A percentile compares a stretch with the other conserved stretches of the same genome.
phyloP scores from a whole-genome alignment of 352 stramenopile species.

The Phytophthora meadii region DNA sequence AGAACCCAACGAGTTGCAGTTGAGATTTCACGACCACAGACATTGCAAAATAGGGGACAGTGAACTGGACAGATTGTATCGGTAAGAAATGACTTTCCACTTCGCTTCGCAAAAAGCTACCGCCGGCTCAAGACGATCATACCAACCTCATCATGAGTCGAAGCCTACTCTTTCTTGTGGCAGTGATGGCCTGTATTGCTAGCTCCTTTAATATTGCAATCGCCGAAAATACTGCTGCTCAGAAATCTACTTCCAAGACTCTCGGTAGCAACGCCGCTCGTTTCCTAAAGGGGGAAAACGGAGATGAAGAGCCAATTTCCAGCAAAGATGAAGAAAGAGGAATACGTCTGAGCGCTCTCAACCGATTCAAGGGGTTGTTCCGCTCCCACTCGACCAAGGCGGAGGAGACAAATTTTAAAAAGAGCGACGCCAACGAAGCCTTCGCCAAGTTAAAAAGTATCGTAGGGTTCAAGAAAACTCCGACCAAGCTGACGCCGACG shows the following conservation, averaged over 20 bases:
- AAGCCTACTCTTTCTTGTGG: conserved; percentile 1
- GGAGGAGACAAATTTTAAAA: background rate
- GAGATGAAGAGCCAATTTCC: background rate
- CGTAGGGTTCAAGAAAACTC: background rate
- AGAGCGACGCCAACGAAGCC: background rate
- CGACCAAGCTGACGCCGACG: background rate
- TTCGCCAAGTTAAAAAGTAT: conserved; percentile 2
- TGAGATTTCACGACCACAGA: background rate
- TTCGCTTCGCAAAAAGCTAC: conserved; percentile 9
- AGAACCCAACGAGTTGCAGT: background rate
- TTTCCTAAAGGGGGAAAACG: background rate
- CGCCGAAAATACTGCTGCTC: conserved; percentile 1
- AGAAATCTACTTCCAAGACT: background rate
- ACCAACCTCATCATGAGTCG: background rate
- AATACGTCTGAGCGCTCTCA: background rate
- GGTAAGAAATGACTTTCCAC: too few relatives aligned
- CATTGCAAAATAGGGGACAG: background rate
- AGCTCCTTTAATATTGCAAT: background rate
- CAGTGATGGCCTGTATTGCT: background rate
- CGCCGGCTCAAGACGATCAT: background rate
- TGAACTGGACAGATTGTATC: too few relatives aligned
- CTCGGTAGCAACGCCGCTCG: background rate
- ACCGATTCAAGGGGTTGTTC: conserved; percentile 2
- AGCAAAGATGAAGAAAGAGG: conserved; percentile 4
- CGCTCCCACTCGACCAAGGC: background rate